Percentiles rank a stretch among this genome's conserved stretches.
phyloP scores from a whole-genome alignment of 495 filamentous ascomycete genomes.

The Aspergillus homomorphus region DNA sequence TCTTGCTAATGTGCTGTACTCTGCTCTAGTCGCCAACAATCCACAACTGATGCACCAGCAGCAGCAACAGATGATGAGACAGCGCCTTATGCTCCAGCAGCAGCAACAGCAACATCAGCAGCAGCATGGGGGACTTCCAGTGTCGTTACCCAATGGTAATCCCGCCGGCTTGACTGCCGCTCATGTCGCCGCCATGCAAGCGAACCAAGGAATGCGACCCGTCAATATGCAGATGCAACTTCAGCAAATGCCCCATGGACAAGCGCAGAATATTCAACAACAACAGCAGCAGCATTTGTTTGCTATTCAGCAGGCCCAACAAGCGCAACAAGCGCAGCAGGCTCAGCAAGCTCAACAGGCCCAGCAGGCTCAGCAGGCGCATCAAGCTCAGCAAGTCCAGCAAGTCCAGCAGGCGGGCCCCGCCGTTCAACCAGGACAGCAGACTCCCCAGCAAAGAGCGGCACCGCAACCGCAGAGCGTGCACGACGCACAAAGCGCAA shows the following conservation, averaged over 20 bases:
- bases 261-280: conserved; percentile 47
- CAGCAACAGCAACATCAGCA: conserved; percentile 47
- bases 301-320: conserved; percentile 41
- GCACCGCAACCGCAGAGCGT: conserved; percentile 45
- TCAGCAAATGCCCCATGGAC: conserved; percentile 51
- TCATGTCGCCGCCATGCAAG: conserved; percentile 56
- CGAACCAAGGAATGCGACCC: conserved; percentile 44
- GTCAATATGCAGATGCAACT: conserved; percentile 43
- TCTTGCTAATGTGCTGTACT: neutral
- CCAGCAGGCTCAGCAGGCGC: conserved; percentile 40
- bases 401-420: conserved; percentile 43
- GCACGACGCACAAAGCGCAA: conserved; percentile 44
- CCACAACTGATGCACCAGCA: conserved; percentile 51
- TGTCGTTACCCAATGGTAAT: conserved; percentile 59
- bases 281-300: conserved; percentile 47
- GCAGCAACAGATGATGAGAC: conserved; percentile 27
- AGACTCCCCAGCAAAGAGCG: conserved; percentile 46
- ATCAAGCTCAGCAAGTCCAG: conserved; percentile 28
- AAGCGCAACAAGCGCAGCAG: conserved; percentile 37
- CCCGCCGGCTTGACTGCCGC: conserved; percentile 50
- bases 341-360: conserved; percentile 36
- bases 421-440: conserved; percentile 38
- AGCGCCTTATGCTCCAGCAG: conserved; percentile 25
- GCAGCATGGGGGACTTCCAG: conserved; percentile 45
- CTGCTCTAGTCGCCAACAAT: conserved; percentile 47